phyloP scores from a whole-genome alignment of 1,284 basidiomycete species.

The Leucoagaricus sp. region DNA sequence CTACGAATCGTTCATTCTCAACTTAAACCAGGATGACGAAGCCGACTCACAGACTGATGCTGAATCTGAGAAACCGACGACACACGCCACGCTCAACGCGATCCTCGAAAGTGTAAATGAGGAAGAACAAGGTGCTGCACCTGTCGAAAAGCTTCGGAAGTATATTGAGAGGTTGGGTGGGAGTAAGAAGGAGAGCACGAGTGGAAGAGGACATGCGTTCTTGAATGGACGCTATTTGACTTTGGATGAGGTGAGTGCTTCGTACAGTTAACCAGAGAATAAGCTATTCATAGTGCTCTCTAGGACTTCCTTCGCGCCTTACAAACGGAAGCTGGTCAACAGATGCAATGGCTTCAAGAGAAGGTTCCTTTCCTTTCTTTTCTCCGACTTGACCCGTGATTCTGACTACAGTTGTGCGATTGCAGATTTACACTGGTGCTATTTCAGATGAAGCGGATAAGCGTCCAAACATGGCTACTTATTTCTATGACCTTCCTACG shows the following conservation, averaged over 20 bases:
- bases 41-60: not conserved
- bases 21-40: not conserved
- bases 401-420: not conserved
- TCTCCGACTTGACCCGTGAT: not conserved
- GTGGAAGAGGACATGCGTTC: constrained; percentile 67
- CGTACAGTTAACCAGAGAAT: not conserved
- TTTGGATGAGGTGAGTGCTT: constrained; percentile 65
- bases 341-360: constrained; percentile 73
- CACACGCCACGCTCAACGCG: constrained; percentile 12
- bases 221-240: constrained; percentile 86
- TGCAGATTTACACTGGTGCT: constrained; percentile 64
- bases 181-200: constrained; percentile 28
- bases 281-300: constrained; percentile 1
- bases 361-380: constrained; percentile 44
- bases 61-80: constrained; percentile 25
- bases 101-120: constrained; percentile 37
- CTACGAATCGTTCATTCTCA: constrained; percentile 38
- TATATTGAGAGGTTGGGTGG: constrained; percentile 60
- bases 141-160: constrained; percentile 43
- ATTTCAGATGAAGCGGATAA: constrained; percentile 54
- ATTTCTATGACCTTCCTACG: constrained; percentile 89
- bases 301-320: constrained; percentile 70
- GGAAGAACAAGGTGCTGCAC: constrained; percentile 16
- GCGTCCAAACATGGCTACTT: constrained; percentile 54
- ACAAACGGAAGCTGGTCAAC: constrained; percentile 61